Evolutionary conservation across 2,329 filamentous ascomycete species (phyloP), one percentile per base, ranked within the genome.

Genomic region (Albifimbria verrucaria): DNA sequence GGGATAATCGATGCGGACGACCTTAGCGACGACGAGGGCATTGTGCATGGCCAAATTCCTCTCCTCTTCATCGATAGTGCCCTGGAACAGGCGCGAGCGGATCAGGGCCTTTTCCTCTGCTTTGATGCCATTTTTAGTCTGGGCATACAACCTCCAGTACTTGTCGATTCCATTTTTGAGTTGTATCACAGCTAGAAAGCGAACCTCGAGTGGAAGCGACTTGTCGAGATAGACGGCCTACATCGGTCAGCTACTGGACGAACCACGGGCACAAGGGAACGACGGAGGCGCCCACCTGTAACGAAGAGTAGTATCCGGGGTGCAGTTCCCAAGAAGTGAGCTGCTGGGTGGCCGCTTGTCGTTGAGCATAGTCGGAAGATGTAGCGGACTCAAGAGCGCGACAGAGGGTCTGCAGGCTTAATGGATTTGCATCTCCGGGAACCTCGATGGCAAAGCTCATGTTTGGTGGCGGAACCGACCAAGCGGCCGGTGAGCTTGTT

Each of bases 91-190:
- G 22, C 87, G 82, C 4, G 82, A 82, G 48, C 93, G 86, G 51
- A 99, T 94, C 36, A 81, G 67, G 10, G 80, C 75, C 70, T 94
- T 97, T 66, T 96, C 90, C 20, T 88, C 82, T 24, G 83, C 81
- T 67, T 87, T 85, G 52, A 88, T 82, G 48, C 90, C 85, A 28
- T 89, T 89, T 67, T 76, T 78, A 24, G 68, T 49, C 53, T 72
- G 60, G 28, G 73, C 67, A 80, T 90, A 66, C n/a, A 73, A 60
- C 15, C 94, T 83, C 94, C 94, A 99, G 71, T 92, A 91, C 67
- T 88, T 92, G 68, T 97, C 93, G 70, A 97, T 92, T 52, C 92
- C 94, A 69, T 97, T 97, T 69, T 97, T 97, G 51, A 99, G 80
- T 67, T 96, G 90, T 60, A 97, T 96, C 53, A 97, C 85, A 51